Conservation (phyloP, 495 filamentous ascomycete genomes). For the Aspergillus olivimuriae region DNA sequence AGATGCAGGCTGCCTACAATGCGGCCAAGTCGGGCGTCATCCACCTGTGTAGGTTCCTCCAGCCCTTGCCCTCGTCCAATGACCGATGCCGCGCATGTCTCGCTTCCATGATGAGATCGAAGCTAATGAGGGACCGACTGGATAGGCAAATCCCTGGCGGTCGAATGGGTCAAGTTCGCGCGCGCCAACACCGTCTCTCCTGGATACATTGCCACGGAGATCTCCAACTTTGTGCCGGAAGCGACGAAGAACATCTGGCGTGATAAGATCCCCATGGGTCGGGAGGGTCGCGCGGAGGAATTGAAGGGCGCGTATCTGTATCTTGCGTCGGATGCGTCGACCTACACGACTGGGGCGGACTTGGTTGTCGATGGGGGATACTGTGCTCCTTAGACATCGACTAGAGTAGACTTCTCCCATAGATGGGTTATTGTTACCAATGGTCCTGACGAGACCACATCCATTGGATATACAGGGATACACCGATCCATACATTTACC, state of each 20-base stretch:
- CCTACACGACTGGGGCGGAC: conserved; percentile 76
- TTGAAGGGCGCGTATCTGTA: conserved; percentile 89
- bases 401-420: neutral
- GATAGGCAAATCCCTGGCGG: conserved; percentile 62
- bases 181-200: conserved; percentile 78
- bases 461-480: too few relatives aligned
- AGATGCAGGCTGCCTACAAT: conserved; percentile 82
- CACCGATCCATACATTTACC: too few relatives aligned
- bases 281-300: conserved; percentile 52
- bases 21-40: conserved; percentile 80
- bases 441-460: too few relatives aligned
- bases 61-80: neutral
- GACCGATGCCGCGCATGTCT: neutral
- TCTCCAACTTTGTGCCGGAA: conserved; percentile 64
- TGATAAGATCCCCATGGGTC: conserved; percentile 77
- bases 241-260: conserved; percentile 71
- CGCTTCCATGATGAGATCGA: too few relatives aligned
- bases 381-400: conserved; percentile 26
- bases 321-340: conserved; percentile 74
- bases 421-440: neutral
- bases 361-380: conserved; percentile 63
- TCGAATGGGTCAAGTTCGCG: conserved; percentile 85
- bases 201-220: conserved; percentile 82
- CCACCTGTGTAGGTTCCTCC: conserved; percentile 71
- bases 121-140: conserved; percentile 5